Percentiles rank a stretch among this genome's conserved stretches.
Evolutionary conservation across 345 rosid species (phyloP).

Genomic region (Raphanus sativus): DNA sequence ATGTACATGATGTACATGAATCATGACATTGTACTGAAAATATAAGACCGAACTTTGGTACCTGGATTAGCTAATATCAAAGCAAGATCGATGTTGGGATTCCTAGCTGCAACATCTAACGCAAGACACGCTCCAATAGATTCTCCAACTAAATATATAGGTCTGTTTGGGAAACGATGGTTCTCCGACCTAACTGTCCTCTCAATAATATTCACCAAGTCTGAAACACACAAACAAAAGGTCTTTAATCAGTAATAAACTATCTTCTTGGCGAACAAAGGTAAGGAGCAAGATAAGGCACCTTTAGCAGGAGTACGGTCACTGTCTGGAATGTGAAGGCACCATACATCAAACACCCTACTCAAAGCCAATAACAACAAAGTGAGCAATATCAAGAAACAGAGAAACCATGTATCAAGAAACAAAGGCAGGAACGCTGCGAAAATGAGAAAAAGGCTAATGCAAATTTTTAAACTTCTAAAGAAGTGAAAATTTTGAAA

Average conservation of each 20-base stretch:
- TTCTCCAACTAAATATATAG: conserved; percentile 63
- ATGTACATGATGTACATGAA: neutral
- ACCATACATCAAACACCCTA: conserved; percentile 69
- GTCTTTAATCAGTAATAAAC: neutral
- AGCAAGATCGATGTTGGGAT: conserved; percentile 49
- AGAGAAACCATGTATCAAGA: neutral
- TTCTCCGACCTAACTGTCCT: conserved; percentile 44
- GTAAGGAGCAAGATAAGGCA: conserved; percentile 5
- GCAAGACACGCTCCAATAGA: conserved; percentile 65
- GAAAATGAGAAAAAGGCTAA: neutral
- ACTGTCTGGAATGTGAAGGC: conserved; percentile 63
- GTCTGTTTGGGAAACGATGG: conserved; percentile 44
- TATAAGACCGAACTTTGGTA: conserved; percentile 2
- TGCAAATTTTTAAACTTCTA: too few species aligned
- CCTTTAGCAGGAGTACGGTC: conserved; percentile 63
- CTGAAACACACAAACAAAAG: conserved; percentile 29
- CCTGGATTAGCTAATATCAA: conserved; percentile 63
- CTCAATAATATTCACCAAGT: conserved; percentile 52
- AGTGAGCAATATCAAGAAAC: neutral
- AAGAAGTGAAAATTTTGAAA: neutral
- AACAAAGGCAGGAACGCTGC: neutral
- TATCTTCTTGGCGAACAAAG: neutral
- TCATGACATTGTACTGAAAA: neutral
- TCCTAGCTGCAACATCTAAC: conserved; percentile 55
- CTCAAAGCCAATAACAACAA: neutral